Evolutionary conservation across 176 grass and related monocot species (phyloP).

Genomic region (Alloteropsis semialata): DNA sequence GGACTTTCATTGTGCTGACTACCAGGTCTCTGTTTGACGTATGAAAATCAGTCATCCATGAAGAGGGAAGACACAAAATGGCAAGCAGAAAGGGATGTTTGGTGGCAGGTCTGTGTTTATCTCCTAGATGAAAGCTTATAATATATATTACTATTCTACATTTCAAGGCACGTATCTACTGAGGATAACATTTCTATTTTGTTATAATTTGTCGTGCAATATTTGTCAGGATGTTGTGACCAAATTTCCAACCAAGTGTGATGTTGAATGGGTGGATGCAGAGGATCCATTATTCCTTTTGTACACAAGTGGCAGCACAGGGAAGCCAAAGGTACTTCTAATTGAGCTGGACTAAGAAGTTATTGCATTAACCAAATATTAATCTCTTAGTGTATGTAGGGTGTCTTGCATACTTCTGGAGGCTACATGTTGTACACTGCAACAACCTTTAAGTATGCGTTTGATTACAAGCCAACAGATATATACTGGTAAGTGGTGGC

Average conservation of each 20-base stretch:
- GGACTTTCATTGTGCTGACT: neutral
- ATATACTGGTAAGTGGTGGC: conserved; percentile 78
- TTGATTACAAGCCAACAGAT: conserved; percentile 89
- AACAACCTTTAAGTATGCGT: conserved; percentile 95
- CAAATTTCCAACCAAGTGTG: conserved; percentile 72
- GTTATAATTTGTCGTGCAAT: conserved; percentile 8
- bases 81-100: conserved; percentile 76
- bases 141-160: neutral
- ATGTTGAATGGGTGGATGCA: conserved; percentile 98
- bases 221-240: conserved; percentile 71
- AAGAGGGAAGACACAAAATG: conserved; percentile 87
- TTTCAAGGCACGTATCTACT: neutral
- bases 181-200: neutral
- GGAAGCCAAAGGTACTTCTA: conserved; percentile 90
- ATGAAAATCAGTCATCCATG: conserved; percentile 72
- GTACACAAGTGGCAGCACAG: conserved; percentile 98
- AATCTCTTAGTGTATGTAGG: conserved; percentile 44
- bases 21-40: conserved; percentile 80
- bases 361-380: conserved; percentile 16
- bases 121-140: conserved; percentile 2
- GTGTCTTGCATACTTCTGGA: conserved; percentile 95
- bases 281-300: conserved; percentile 97
- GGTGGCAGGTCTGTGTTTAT: conserved; percentile 75
- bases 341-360: neutral
- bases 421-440: conserved; percentile 97